Percentiles rank a stretch among this genome's conserved stretches.
phyloP scores from a whole-genome alignment of 495 filamentous ascomycete species.

The Xylaria grammica region DNA sequence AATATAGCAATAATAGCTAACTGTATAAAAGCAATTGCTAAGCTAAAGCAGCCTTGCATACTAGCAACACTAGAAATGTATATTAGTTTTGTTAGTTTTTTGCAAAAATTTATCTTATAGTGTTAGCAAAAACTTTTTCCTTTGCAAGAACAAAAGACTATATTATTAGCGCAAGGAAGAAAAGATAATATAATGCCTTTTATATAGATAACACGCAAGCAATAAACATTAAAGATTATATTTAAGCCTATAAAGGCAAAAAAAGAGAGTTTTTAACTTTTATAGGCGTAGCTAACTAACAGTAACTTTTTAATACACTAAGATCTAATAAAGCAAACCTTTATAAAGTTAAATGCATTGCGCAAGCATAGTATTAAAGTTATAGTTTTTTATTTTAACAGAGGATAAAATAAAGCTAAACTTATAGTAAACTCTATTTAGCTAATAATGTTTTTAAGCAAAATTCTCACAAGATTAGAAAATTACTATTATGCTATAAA shows the following conservation, averaged over 20 bases:
- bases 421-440: not conserved
- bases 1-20: not conserved
- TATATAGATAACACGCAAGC: not conserved
- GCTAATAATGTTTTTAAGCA: conserved; percentile 3
- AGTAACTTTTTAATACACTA: not conserved
- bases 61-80: not conserved
- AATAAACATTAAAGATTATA: not conserved
- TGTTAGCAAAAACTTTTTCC: not conserved
- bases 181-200: not conserved
- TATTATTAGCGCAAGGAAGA: not conserved
- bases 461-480: conserved; percentile 9
- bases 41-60: not conserved
- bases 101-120: not conserved
- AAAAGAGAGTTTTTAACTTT: not conserved
- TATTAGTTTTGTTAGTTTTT: conserved; percentile 2
- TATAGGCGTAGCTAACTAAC: not conserved
- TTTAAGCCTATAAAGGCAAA: conserved; percentile 2
- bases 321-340: not conserved
- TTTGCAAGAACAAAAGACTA: not conserved
- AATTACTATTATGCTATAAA: not conserved
- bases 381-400: not conserved
- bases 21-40: not conserved
- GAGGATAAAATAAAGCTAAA: not conserved
- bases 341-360: not conserved
- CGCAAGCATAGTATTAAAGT: not conserved